Base-by-base conservation (phyloP, 352 stramenopile species). In the Poterioochromonas sp. region DNA sequence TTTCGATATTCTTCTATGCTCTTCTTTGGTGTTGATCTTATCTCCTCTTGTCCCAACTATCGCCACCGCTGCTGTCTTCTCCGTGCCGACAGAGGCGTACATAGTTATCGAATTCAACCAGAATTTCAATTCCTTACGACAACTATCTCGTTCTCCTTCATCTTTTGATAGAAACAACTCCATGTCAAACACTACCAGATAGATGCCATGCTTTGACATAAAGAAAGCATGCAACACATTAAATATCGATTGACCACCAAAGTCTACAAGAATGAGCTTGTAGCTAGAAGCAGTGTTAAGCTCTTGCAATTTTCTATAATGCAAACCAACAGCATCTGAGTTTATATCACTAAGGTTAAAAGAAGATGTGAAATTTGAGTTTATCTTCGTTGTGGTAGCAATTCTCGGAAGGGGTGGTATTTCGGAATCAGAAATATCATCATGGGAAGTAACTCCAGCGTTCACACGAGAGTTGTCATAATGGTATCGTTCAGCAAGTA, bases 151-250 rank as follows among this genome's bases (percentile, higher is more conserved):
- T 63, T 11, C 26, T 11, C 5, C 29, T 32, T 63, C 26, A 63
- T 63, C 26, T 11, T 34, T 34, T n/a, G 11, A 5, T 32, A 3
- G 29, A 8, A 63, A 34, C 53, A 8, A 51, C 39, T 73, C 64
- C 79, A 82, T 80, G 35, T 81, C 49, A 51, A 82, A 82, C n/a
- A 80, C 51, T 29, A 82, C 37, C 41, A 69, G 32, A 64, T 82
- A 82, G 22, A 82, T 41, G 34, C 79, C 79, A 60, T 79, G 29
- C 29, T 70, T 22, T 11, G 76, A 79, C 32, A 82, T 54, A 63
- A 82, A 82, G 0, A 82, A 34, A 64, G 77, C 47, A n/a, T 82
- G 79, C n/a, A 82, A 35, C 1, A 41, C 62, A 39, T 81, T 74
- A 34, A 82, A 82, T 0, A 82, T 53, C 39, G 64, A 43, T 49